phyloP scores from a whole-genome alignment of 2,329 filamentous ascomycete species.

The Rhytidhysteron rufulum region DNA sequence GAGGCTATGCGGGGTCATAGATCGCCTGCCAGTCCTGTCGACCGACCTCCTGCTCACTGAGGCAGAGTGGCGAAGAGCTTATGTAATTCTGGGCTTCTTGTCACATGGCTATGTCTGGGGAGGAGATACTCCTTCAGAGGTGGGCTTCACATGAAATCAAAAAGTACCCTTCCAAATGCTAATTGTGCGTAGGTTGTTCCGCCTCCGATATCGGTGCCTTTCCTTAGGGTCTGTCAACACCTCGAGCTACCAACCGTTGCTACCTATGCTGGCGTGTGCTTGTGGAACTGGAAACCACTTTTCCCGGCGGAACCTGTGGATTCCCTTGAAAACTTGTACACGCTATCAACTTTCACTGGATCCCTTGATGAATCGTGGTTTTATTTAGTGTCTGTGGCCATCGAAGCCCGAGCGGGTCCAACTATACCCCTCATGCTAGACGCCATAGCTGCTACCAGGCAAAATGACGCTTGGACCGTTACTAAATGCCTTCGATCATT shows the following conservation, averaged over 20 bases:
- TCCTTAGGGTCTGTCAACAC: constrained; percentile 70
- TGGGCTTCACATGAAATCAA: constrained; percentile 33
- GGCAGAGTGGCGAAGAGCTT: constrained; percentile 87
- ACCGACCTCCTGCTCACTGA: constrained; percentile 77
- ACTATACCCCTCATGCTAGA: constrained; percentile 85
- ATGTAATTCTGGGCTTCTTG: constrained; percentile 73
- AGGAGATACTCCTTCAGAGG: constrained; percentile 68
- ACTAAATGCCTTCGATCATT: constrained; percentile 74
- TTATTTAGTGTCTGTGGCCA: constrained; percentile 91
- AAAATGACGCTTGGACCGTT: constrained; percentile 66
- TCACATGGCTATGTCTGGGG: constrained; percentile 90
- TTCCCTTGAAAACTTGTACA: constrained; percentile 81
- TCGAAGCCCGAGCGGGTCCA: constrained; percentile 85
- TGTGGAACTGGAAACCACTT: constrained; percentile 97
- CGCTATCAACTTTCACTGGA: constrained; percentile 86
- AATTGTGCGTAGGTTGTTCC: constrained; percentile 57
- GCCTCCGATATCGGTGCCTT: constrained; percentile 75
- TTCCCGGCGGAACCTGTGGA: constrained; percentile 80
- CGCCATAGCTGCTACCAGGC: constrained; percentile 76
- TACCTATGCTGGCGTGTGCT: constrained; percentile 83
- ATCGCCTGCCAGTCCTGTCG: constrained; percentile 77
- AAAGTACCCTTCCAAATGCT: constrained; percentile 8
- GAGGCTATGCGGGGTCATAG: constrained; percentile 73
- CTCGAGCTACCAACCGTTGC: constrained; percentile 89
- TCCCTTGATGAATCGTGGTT: constrained; percentile 98